phyloP scores from a whole-genome alignment of 352 stramenopile species.

The Globisporangium barbulae region DNA sequence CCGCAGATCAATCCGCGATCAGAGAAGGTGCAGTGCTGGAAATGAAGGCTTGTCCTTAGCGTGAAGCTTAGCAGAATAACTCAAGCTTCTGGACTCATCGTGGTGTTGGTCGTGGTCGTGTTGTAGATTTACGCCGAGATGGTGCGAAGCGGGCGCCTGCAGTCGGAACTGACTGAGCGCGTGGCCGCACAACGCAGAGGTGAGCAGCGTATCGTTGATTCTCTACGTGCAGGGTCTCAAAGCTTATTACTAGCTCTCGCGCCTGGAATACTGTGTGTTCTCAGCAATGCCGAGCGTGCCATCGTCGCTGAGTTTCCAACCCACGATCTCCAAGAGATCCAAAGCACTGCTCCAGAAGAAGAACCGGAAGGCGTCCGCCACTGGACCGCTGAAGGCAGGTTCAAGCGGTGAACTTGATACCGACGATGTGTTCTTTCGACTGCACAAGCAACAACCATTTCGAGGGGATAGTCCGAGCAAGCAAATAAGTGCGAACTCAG shows the following conservation, averaged over 20 bases:
- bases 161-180: conserved; percentile 22
- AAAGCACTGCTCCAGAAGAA: conserved; percentile 34
- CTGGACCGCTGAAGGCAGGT: not conserved
- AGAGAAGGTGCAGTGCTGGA: conserved; percentile 23
- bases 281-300: conserved; percentile 18
- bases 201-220: not conserved
- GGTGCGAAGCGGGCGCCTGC: conserved; percentile 35
- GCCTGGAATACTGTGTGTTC: not conserved
- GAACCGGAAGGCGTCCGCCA: not conserved
- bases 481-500: not conserved
- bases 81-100: not conserved
- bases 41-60: no score
- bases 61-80: no score
- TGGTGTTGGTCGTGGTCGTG: not conserved
- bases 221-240: not conserved
- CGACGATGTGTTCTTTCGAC: conserved; percentile 30
- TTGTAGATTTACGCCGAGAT: conserved; percentile 48
- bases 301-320: conserved; percentile 32
- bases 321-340: conserved; percentile 39
- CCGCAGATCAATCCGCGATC: conserved; percentile 50
- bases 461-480: conserved; percentile 4
- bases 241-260: not conserved
- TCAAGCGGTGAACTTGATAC: conserved; percentile 3
- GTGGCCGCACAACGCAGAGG: conserved; percentile 24
- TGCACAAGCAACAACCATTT: conserved; percentile 19